phyloP scores from a whole-genome alignment of 768 basidiomycete genomes.

The Suillus variegatus region DNA sequence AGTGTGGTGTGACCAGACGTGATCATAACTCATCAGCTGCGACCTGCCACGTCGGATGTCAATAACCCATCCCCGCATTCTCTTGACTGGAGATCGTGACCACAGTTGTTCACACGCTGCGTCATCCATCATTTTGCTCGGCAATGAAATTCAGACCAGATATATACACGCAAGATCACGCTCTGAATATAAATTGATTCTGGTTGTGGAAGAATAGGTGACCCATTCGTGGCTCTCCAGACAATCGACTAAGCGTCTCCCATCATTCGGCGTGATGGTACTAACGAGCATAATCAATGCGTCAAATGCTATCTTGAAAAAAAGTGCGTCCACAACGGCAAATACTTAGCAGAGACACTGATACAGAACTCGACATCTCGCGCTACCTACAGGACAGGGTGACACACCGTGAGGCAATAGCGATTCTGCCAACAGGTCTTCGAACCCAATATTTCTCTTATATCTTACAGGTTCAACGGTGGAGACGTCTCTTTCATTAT shows the following conservation, averaged over 20 bases:
- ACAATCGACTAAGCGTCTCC: background rate
- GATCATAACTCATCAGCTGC: background rate
- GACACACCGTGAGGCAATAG: constrained; percentile 24
- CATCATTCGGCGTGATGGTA: constrained; percentile 11
- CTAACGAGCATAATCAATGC: background rate
- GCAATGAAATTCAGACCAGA: background rate
- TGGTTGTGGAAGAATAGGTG: background rate
- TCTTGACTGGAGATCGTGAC: background rate
- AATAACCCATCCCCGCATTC: background rate
- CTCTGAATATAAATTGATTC: background rate
- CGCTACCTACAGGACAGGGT: constrained; percentile 15
- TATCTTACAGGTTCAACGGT: constrained; percentile 54
- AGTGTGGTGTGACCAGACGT: background rate
- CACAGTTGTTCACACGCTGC: background rate
- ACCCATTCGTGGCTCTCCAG: background rate
- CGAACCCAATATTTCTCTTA: constrained; percentile 10
- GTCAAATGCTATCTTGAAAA: background rate
- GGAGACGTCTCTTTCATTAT: constrained; percentile 76
- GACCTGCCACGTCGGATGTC: background rate
- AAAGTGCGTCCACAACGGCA: constrained; percentile 16
- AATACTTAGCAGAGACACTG: background rate
- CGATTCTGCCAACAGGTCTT: constrained; percentile 1
- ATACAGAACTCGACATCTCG: constrained; percentile 12
- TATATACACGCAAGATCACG: background rate
- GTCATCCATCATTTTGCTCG: background rate